A percentile compares a stretch with the other conserved stretches of the same genome.
These are phyloP conservation scores for Termitomyces titanicus DNA, from an alignment of 768 basidiomycete species.

Conservation along the genomic window DNA sequence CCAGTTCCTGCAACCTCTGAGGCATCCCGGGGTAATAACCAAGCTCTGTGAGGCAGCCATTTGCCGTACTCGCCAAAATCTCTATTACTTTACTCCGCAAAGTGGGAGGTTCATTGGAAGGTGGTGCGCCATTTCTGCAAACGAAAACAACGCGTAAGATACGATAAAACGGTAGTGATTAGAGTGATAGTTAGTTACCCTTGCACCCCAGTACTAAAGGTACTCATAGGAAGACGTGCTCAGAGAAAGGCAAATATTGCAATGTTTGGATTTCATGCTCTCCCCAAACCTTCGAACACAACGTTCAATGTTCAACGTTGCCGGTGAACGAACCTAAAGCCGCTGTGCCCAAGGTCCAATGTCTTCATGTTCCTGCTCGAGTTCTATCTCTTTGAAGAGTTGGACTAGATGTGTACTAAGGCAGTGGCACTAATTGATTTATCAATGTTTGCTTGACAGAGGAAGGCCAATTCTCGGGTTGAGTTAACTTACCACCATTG, in stretches of 20 bases:
- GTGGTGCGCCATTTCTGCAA: conserved; percentile 1
- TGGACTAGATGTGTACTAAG: no score
- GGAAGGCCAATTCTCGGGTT: no score
- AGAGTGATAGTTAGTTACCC: conserved; percentile 1
- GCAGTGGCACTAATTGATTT: no score
- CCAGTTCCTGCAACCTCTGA: conserved; percentile 32
- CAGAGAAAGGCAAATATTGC: not conserved
- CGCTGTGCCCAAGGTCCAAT: no score
- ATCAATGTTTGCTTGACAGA: no score
- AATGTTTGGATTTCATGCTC: not conserved
- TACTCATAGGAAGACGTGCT: conserved; percentile 5
- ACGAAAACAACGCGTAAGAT: not conserved
- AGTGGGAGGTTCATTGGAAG: conserved; percentile 7
- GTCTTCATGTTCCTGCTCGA: no score
- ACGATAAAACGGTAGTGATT: not conserved
- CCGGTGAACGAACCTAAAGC: no score
- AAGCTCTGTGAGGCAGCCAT: conserved; percentile 43
- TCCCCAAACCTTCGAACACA: conserved; percentile 1
- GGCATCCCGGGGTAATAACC: conserved; percentile 43
- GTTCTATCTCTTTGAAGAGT: no score
- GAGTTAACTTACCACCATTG: no score
- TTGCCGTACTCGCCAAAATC: conserved; percentile 40
- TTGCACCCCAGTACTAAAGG: not conserved
- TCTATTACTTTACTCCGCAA: conserved; percentile 37
- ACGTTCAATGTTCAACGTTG: no score